Percentiles rank a stretch among this genome's conserved stretches.
Evolutionary conservation across 1,139 yeast species (phyloP).

Genomic region (Hansenula lynferdii): DNA sequence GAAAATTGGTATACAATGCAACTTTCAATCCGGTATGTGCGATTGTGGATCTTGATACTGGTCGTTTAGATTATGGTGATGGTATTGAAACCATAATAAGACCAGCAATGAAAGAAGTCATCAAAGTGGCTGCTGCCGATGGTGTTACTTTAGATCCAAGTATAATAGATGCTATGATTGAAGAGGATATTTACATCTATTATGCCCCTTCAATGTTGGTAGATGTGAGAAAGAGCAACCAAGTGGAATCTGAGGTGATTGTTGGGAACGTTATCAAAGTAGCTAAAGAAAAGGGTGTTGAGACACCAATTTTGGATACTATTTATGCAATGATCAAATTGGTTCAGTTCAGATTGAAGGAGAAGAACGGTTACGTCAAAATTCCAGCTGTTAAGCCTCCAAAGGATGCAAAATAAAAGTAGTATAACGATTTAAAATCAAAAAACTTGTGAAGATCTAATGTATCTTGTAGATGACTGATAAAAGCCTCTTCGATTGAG

Average conservation of each 20-base stretch:
- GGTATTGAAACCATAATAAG: slow-evolving; percentile 44
- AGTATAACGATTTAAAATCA: neutral
- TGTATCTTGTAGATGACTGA: no score
- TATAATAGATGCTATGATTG: slow-evolving; percentile 42
- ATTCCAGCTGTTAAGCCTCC: slow-evolving; percentile 37
- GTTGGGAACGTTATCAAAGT: slow-evolving; percentile 65
- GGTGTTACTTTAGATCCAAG: slow-evolving; percentile 48
- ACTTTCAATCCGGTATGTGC: slow-evolving; percentile 61
- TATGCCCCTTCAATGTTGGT: slow-evolving; percentile 73
- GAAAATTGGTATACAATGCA: slow-evolving; percentile 66
- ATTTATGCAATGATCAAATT: slow-evolving; percentile 54
- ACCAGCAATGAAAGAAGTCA: slow-evolving; percentile 66
- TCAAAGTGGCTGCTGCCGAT: slow-evolving; percentile 54
- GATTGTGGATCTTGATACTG: slow-evolving; percentile 50
- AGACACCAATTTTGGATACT: slow-evolving; percentile 53
- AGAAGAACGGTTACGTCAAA: slow-evolving; percentile 40
- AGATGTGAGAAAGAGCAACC: slow-evolving; percentile 64
- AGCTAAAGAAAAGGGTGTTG: slow-evolving; percentile 51
- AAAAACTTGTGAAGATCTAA: no score
- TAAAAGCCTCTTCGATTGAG: no score
- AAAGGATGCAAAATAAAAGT: no score
- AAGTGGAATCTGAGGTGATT: slow-evolving; percentile 67
- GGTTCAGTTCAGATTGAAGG: slow-evolving; percentile 57
- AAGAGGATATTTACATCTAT: slow-evolving; percentile 58
- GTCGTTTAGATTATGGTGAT: slow-evolving; percentile 50